Conservation (phyloP, 2,329 filamentous ascomycete genomes). For the Boeremia lycopersici region DNA sequence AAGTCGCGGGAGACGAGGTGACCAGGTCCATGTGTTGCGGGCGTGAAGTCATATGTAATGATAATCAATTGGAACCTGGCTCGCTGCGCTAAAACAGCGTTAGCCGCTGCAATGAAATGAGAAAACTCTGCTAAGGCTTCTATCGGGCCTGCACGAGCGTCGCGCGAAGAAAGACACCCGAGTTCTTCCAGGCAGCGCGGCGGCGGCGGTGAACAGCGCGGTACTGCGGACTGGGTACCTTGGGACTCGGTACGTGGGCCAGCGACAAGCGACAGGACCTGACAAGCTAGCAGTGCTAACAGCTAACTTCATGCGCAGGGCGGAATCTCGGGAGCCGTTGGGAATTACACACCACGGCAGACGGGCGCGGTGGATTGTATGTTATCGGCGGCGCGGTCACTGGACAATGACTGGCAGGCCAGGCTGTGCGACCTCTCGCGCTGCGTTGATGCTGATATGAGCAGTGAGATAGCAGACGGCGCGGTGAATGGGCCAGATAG, state of each 20-base stretch:
- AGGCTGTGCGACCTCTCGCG: conserved; percentile 9
- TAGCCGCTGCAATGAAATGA: conserved; percentile 37
- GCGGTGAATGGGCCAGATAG: conserved; percentile 20
- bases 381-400: conserved; percentile 6
- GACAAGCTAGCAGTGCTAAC: conserved; percentile 9
- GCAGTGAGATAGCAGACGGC: conserved; percentile 15
- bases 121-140: conserved; percentile 44
- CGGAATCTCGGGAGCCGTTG: conserved; percentile 21
- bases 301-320: conserved; percentile 15
- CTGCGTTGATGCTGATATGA: conserved; percentile 9
- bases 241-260: conserved; percentile 14
- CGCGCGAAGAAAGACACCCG: conserved; percentile 37
- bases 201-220: conserved; percentile 35
- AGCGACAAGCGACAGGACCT: conserved; percentile 7
- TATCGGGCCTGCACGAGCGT: conserved; percentile 37
- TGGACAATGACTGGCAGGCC: conserved; percentile 3
- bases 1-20: conserved; percentile 22
- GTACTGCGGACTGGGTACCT: conserved; percentile 26
- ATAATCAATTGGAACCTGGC: conserved; percentile 38
- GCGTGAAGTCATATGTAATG: conserved; percentile 41
- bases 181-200: conserved; percentile 22
- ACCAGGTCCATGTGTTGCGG: conserved; percentile 30
- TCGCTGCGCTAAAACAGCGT: conserved; percentile 37
- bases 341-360: conserved; percentile 13
- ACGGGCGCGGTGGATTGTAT: conserved; percentile 11